Base-by-base conservation (phyloP, 176 grass and related monocot genomes). In the Phragmites australis region DNA sequence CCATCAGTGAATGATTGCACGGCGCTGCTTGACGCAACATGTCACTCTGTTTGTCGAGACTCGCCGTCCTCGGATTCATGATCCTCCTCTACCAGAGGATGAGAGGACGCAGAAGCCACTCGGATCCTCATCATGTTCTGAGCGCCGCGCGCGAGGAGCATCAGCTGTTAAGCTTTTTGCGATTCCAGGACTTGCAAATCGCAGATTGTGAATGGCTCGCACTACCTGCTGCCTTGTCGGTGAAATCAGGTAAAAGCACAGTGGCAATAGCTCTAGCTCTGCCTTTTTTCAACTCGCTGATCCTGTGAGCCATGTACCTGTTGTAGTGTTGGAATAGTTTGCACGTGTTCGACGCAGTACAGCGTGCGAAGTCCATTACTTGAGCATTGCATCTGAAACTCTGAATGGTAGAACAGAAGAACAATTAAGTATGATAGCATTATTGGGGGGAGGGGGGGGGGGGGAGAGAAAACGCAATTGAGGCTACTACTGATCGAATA, bases 61-160 rank as follows among this genome's bases (percentile, higher is more conserved):
- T 17, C 42, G 29, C 59, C 70, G 53, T 84, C 76, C 76, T 89
- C 82, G 62, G 52, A 84, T 81, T 69, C 87, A 52, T 19, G 1
- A 40, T 30, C 26, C 12, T 32, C 48, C 41, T 31, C 43, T 6
- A 51, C 22, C 42, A 44, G 5, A 19, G 17, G 15, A 40, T 87
- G 49, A 25, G 71, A 21, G 9, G 67, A 8, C 44, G 26, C 15
- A 19, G 34, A 37, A 5, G 34, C 30, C 51, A 6, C 27, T 14
- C 21, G 55, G 67, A 30, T 63, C 75, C 61, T 50, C 26, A 19
- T 71, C 44, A 50, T 21, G 25, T 56, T 37, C n/a, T 54, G 57
- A 49, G 34, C 44, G 30, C 18, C 14, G 44, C 62, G 47, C 37
- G 15, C 63, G 23, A 21, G 5, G 25, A 30, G 19, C 25, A 70